These are phyloP conservation scores for Gnaphalium uliginosum DNA, from an alignment of 129 eudicot genomes.

Conservation along the genomic window DNA sequence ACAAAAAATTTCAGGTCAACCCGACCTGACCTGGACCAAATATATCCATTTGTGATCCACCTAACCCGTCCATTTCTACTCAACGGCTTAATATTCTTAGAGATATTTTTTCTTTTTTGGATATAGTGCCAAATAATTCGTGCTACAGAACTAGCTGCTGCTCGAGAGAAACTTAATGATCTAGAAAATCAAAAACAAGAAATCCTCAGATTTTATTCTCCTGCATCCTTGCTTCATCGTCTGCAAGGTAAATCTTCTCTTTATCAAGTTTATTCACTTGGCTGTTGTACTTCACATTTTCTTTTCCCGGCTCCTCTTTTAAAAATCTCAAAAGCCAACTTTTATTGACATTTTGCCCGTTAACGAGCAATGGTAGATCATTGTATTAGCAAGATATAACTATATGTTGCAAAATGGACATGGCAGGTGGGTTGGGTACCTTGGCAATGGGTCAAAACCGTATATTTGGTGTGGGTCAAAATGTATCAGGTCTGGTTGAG, in stretches of 20 bases:
- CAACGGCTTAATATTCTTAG: neutral
- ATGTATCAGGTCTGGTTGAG: too few relatives aligned
- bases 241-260: slow-evolving; percentile 28
- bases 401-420: neutral
- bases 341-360: neutral
- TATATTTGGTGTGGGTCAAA: neutral
- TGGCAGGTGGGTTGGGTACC: neutral
- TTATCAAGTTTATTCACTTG: neutral
- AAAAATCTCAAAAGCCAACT: neutral
- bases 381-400: neutral
- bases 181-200: slow-evolving; percentile 40
- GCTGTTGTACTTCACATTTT: neutral
- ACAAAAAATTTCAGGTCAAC: neutral
- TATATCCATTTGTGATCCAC: neutral
- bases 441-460: neutral
- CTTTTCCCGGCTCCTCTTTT: neutral
- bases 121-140: slow-evolving; percentile 39
- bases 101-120: neutral
- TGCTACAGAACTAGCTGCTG: slow-evolving; percentile 40
- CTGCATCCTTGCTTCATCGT: slow-evolving; percentile 39
- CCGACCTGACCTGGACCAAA: neutral
- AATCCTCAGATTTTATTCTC: slow-evolving; percentile 41
- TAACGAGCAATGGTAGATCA: neutral
- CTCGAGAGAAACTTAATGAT: slow-evolving; percentile 38
- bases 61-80: neutral